Base-by-base conservation (phyloP, 2,329 filamentous ascomycete species). In the Talaromyces albobiverticillius region DNA sequence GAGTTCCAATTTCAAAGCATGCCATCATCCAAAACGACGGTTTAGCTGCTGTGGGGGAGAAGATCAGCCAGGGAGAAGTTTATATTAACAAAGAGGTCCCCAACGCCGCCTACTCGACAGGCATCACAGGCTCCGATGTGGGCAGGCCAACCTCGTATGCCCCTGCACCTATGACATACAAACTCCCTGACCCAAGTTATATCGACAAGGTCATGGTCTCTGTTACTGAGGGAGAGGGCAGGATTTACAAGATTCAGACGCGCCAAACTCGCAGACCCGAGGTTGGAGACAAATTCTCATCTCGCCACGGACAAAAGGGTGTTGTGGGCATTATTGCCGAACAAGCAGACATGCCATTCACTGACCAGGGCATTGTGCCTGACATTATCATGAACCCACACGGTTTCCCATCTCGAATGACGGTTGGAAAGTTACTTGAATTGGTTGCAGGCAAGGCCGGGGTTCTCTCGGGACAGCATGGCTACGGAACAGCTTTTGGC, bases 331-430 rank as follows among this genome's bases (percentile, higher is more conserved):
- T 97, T 63, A 96, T 99, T 55, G 91, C 93, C 16, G 89, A 96
- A 59, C 93, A 97, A 74, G 91, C 94, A 67, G 94, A 99, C 68
- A 88, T 99, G 85, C 94, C 94, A 0, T 99, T 99, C 76, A 88
- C 88, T 32, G 94, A 99, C 72, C 79, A 82, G 50, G 95, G 94
- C 2, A 84, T 99, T 61, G 87, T 86, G n/a, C 94, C 94, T 0
- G 94, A 99, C 72, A 96, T 99, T 62, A 99, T 99, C 83, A 99
- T 99, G 94, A 99, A 99, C 78, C 94, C 95, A 0, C 94, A 99
- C 76, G 94, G 94, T 85, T 99, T 99, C 81, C 94, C 94, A 1
- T 97, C 93, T 29, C 94, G 94, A 72, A 99, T 99, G 94, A 99
- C 94, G 51, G 94, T 99, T 59, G 94, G 94, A 29, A 99, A 99